Conservation (phyloP, 1,284 basidiomycete genomes). For the Neolentinus lepideus region DNA sequence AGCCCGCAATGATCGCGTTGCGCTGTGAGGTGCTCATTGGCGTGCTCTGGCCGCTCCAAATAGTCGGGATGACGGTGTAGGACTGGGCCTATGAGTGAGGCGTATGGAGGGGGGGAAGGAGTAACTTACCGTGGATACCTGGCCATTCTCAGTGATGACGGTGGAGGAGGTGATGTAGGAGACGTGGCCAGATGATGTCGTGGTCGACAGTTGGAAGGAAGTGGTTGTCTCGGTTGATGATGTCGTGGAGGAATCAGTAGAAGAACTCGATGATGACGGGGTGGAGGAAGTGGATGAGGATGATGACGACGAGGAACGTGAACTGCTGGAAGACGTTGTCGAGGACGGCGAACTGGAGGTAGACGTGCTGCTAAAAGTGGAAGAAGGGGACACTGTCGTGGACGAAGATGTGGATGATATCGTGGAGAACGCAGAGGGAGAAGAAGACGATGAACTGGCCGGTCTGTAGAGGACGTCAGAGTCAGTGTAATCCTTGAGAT, state of each 20-base stretch:
- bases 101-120: neutral
- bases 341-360: neutral
- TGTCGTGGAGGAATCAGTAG: constrained; percentile 4
- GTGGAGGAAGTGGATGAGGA: constrained; percentile 4
- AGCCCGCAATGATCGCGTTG: constrained; percentile 38
- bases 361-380: neutral
- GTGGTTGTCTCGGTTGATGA: constrained; percentile 7
- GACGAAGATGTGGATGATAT: constrained; percentile 10
- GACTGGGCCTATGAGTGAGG: constrained; percentile 11
- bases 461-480: neutral
- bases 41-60: constrained; percentile 10
- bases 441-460: neutral
- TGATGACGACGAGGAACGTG: neutral
- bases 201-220: neutral
- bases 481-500: neutral
- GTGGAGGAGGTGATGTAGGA: constrained; percentile 16
- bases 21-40: constrained; percentile 15
- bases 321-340: constrained; percentile 4
- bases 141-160: constrained; percentile 16
- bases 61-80: constrained; percentile 19
- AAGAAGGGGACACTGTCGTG: constrained; percentile 7
- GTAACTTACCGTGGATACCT: constrained; percentile 17
- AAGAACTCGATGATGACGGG: constrained; percentile 4
- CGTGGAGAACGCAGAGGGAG: constrained; percentile 6
- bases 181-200: constrained; percentile 8